Evolutionary conservation across 2,329 filamentous ascomycete genomes (phyloP), one percentile per base, ranked within the genome.

Genomic region (Trichoderma pleuroti): DNA sequence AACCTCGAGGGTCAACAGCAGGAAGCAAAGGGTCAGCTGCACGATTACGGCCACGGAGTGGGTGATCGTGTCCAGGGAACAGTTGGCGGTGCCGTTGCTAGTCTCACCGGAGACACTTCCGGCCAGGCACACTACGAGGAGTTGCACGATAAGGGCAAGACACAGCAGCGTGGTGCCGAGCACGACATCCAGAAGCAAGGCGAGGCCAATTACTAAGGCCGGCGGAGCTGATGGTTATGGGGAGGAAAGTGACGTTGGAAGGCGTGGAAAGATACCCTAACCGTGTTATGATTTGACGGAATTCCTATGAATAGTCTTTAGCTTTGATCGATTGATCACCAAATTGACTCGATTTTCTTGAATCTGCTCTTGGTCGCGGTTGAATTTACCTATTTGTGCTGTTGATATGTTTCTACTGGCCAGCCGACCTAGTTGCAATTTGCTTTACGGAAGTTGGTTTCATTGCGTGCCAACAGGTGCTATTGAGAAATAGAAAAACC

Each of bases 61-160:
- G 82, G 84, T 36, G 86, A 91, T 76, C 89, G 92, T n/a, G 86
- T 91, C 30, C 84, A 88, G 57, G 94, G 94, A 12, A 85, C 91
- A 1, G 75, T 97, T 5, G 93, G 93, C 1, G 85, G 88, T 49
- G 90, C 91, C 1, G 85, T 92, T 34, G 88, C 93, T n/a, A 87
- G 88, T 30, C 68, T 97, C 16, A 92, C 89, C 2, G 94, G 94
- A 21, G 90, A 97, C 79, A 83, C 84, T 61, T 80, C 84, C 32
- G 88, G 88, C 72, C 86, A 94, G 84, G 80, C 84, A 61, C 87
- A 89, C 78, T 92, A 89, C 77, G 84, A 92, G 79, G 80, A 85
- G 75, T 84, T 91, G 81, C 93, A 96, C 77, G 93, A 96, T 76
- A 82, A 88, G 74, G 94, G 94, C 74, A 97, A 96, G 90, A 92